A percentile compares a stretch with the other conserved stretches of the same genome.
Evolutionary conservation across 495 filamentous ascomycete genomes (phyloP).

Genomic region (Annulohypoxylon bovei): DNA sequence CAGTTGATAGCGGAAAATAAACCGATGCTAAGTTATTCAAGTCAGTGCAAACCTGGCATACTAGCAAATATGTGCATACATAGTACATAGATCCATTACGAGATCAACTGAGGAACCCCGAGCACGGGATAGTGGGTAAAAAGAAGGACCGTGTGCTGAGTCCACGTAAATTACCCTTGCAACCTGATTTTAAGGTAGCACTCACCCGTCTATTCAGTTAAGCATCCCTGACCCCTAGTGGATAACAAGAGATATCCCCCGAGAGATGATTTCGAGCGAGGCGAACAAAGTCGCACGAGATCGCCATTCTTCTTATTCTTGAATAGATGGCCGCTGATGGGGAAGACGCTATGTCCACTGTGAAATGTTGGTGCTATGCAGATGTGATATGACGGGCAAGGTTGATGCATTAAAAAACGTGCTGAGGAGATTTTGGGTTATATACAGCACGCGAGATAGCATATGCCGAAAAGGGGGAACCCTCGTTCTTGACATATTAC

Average conservation of each 20-base stretch:
- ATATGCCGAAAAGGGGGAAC: slow-evolving; percentile 35
- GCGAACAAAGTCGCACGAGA: slow-evolving; percentile 33
- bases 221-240: slow-evolving; percentile 27
- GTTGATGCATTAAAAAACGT: slow-evolving; percentile 10
- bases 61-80: slow-evolving; percentile 42
- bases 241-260: slow-evolving; percentile 34
- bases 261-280: slow-evolving; percentile 27
- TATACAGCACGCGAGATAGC: slow-evolving; percentile 9
- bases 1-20: slow-evolving; percentile 8
- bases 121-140: slow-evolving; percentile 30
- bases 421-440: slow-evolving; percentile 10
- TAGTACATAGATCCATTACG: slow-evolving; percentile 41
- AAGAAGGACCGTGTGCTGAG: slow-evolving; percentile 41
- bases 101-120: slow-evolving; percentile 34
- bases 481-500: neutral
- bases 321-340: slow-evolving; percentile 21
- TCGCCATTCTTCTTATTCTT: slow-evolving; percentile 30
- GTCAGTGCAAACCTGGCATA: slow-evolving; percentile 34
- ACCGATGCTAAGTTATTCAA: slow-evolving; percentile 15
- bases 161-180: slow-evolving; percentile 37
- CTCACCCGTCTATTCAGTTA: slow-evolving; percentile 32
- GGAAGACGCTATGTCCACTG: slow-evolving; percentile 24
- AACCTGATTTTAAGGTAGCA: slow-evolving; percentile 33
- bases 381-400: slow-evolving; percentile 18
- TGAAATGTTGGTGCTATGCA: slow-evolving; percentile 6